Conservation (phyloP, 2,329 filamentous ascomycete species). For the Ilyonectria robusta region DNA sequence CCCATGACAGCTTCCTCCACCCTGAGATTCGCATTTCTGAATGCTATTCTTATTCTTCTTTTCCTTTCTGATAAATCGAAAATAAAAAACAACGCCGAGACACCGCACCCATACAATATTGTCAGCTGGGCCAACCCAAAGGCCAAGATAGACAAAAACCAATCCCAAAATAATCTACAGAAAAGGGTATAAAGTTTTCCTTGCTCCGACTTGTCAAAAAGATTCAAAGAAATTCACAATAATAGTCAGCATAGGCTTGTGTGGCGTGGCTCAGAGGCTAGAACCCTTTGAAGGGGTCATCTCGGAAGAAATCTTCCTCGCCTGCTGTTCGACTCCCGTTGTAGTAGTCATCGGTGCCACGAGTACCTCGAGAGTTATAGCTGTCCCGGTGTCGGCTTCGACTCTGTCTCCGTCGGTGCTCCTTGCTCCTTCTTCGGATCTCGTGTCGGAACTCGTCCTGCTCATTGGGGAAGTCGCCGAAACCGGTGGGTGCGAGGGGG, state of each 20-base stretch:
- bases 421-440: constrained; percentile 68
- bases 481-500: constrained; percentile 66
- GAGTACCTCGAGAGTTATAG: constrained; percentile 61
- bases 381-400: constrained; percentile 69
- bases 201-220: constrained; percentile 31
- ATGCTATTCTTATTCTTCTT: constrained; percentile 27
- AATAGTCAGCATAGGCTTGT: constrained; percentile 23
- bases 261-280: constrained; percentile 50
- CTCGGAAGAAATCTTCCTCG: constrained; percentile 71
- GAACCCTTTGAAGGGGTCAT: constrained; percentile 75
- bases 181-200: constrained; percentile 44
- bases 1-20: constrained; percentile 1
- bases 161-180: constrained; percentile 41
- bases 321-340: constrained; percentile 61
- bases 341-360: constrained; percentile 64
- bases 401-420: constrained; percentile 66
- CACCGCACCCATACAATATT: constrained; percentile 35
- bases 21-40: not conserved
- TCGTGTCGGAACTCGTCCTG: constrained; percentile 64
- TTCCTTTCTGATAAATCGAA: constrained; percentile 13
- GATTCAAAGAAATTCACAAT: constrained; percentile 34
- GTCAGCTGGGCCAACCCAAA: constrained; percentile 19
- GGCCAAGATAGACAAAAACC: constrained; percentile 20
- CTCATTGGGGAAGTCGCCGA: constrained; percentile 64
- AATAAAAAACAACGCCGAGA: constrained; percentile 30